Percentiles rank a stretch among this genome's conserved stretches.
These are phyloP conservation scores for Micractinium sp. DNA, from an alignment of 139 green algal genomes.

Conservation along the genomic window DNA sequence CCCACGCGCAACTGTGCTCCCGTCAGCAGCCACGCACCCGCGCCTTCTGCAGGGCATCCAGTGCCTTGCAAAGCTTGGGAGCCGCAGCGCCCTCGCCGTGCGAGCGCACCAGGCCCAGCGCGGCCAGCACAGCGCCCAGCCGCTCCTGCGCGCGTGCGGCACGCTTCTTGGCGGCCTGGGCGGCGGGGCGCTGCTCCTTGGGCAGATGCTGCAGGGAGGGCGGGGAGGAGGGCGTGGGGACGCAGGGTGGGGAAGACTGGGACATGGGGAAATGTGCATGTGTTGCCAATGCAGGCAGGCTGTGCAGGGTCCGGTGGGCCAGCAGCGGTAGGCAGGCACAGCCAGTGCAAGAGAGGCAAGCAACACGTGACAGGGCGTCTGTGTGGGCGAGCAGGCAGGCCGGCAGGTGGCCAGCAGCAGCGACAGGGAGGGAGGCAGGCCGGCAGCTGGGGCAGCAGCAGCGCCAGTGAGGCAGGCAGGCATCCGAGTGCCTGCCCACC, in stretches of 20 bases:
- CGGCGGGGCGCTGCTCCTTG: conserved; percentile 40
- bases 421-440: too few species aligned
- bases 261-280: too few species aligned
- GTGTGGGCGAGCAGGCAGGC: too few species aligned
- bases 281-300: too few species aligned
- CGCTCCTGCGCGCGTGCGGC: conserved; percentile 51
- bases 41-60: conserved; percentile 50
- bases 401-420: too few species aligned
- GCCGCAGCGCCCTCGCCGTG: conserved; percentile 45
- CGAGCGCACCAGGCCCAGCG: conserved; percentile 34
- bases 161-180: conserved; percentile 47
- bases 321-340: too few species aligned
- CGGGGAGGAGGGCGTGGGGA: not conserved
- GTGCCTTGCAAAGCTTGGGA: conserved; percentile 46
- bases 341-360: too few species aligned
- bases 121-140: conserved; percentile 40
- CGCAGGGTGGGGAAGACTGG: not conserved
- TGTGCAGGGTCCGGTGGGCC: too few species aligned
- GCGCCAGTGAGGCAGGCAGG: not conserved
- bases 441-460: too few species aligned
- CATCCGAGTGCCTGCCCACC: not conserved
- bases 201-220: conserved; percentile 48
- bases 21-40: conserved; percentile 9
- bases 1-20: too few species aligned
- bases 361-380: too few species aligned